Percentiles rank a stretch among this genome's conserved stretches.
These are phyloP conservation scores for Pyricularia grisea DNA, from an alignment of 2,329 filamentous ascomycete genomes.

Conservation along the genomic window DNA sequence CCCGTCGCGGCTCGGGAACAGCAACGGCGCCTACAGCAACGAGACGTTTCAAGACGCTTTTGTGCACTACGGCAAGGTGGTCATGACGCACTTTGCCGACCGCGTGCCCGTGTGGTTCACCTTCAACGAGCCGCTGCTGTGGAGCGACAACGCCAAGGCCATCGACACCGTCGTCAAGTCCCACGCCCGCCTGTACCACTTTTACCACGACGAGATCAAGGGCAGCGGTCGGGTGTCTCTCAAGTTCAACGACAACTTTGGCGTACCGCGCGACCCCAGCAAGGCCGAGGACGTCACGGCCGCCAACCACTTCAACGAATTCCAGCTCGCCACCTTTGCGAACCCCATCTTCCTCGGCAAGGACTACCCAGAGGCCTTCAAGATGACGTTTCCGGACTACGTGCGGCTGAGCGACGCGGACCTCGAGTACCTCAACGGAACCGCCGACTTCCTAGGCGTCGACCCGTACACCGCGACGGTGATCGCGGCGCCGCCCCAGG, in stretches of 20 bases:
- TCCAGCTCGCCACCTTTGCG: slow-evolving; percentile 38
- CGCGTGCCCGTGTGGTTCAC: slow-evolving; percentile 42
- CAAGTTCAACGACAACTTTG: slow-evolving; percentile 42
- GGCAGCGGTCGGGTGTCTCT: slow-evolving; percentile 39
- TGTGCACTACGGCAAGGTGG: slow-evolving; percentile 42
- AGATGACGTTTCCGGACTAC: slow-evolving; percentile 33
- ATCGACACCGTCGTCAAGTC: slow-evolving; percentile 32
- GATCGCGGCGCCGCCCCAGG: slow-evolving; percentile 34
- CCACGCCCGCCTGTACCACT: slow-evolving; percentile 39
- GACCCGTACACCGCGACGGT: slow-evolving; percentile 50
- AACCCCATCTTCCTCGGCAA: slow-evolving; percentile 42
- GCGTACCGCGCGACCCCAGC: slow-evolving; percentile 30
- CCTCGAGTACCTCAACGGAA: slow-evolving; percentile 35
- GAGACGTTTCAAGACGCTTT: slow-evolving; percentile 38
- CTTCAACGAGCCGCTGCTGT: slow-evolving; percentile 37
- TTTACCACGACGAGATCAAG: slow-evolving; percentile 43
- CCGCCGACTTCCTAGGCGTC: slow-evolving; percentile 45
- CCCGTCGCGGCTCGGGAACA: slow-evolving; percentile 21
- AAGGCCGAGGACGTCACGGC: slow-evolving; percentile 32
- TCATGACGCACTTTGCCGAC: slow-evolving; percentile 40
- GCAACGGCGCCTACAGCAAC: slow-evolving; percentile 33
- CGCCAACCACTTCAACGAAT: slow-evolving; percentile 34
- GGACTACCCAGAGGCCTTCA: slow-evolving; percentile 38
- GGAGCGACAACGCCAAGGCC: slow-evolving; percentile 7
- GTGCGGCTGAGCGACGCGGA: slow-evolving; percentile 36